Conservation (phyloP, 2,329 filamentous ascomycete genomes). For the Sordariomycetes sp. region DNA sequence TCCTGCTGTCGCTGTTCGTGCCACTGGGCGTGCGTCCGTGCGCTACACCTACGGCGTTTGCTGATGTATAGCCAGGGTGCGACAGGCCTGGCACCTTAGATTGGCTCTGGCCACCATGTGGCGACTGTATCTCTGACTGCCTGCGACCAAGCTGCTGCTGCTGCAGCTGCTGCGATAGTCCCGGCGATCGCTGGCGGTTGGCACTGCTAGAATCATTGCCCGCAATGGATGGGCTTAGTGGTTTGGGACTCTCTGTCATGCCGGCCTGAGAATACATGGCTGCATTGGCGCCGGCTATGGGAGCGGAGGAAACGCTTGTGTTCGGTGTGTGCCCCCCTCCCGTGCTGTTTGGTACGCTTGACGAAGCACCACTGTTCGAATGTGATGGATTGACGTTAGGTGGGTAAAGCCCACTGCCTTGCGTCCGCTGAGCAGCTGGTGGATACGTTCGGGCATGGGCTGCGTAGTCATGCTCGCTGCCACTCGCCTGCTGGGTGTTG, state of each 20-base stretch:
- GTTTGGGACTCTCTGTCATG: conserved; percentile 83
- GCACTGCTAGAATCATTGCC: conserved; percentile 39
- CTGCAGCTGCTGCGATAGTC: conserved; percentile 50
- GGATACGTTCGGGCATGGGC: conserved; percentile 73
- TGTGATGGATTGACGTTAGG: conserved; percentile 48
- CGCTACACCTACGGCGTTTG: conserved; percentile 11
- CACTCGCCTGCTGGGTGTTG: conserved; percentile 60
- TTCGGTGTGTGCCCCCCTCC: conserved; percentile 34
- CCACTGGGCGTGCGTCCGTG: conserved; percentile 34
- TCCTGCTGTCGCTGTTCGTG: conserved; percentile 50
- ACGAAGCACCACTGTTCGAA: conserved; percentile 44
- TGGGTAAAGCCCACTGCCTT: conserved; percentile 49
- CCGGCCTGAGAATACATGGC: conserved; percentile 61
- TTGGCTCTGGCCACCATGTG: conserved; percentile 34
- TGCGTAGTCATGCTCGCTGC: conserved; percentile 36
- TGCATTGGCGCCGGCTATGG: conserved; percentile 34
- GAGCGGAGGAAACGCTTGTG: conserved; percentile 39
- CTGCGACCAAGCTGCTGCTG: conserved; percentile 55
- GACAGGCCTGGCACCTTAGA: conserved; percentile 27
- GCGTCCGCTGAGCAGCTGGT: conserved; percentile 48
- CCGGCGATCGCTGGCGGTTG: conserved; percentile 55
- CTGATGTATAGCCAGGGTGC: conserved; percentile 22
- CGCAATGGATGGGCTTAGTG: conserved; percentile 58
- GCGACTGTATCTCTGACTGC: conserved; percentile 44
- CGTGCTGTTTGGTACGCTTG: conserved; percentile 34